Percentiles rank a stretch among this genome's conserved stretches.
phyloP scores from a whole-genome alignment of 2,329 filamentous ascomycete genomes.

The Microcera coccophila region DNA sequence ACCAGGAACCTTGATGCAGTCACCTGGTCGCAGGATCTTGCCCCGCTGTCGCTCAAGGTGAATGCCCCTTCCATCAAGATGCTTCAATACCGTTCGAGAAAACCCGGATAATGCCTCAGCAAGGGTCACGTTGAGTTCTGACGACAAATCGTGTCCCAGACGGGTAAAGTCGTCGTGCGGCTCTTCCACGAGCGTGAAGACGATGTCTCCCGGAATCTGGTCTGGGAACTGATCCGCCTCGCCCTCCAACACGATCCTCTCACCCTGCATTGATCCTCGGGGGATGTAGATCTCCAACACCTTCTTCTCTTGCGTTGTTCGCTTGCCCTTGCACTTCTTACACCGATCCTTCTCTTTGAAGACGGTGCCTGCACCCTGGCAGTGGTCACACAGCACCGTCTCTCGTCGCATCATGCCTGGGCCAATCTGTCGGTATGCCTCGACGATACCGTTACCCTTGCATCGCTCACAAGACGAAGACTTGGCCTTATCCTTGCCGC shows the following conservation, averaged over 20 bases:
- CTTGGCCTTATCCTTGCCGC: constrained; percentile 90
- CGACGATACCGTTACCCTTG: constrained; percentile 71
- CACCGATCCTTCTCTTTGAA: constrained; percentile 97
- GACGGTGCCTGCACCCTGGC: constrained; percentile 77
- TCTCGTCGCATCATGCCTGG: constrained; percentile 82
- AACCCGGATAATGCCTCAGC: constrained; percentile 85
- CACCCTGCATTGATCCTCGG: constrained; percentile 78
- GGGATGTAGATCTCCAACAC: constrained; percentile 95
- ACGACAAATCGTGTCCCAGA: constrained; percentile 77
- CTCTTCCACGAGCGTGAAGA: constrained; percentile 82
- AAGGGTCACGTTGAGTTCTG: constrained; percentile 75
- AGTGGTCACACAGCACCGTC: constrained; percentile 75
- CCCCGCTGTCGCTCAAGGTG: constrained; percentile 74
- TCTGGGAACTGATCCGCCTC: constrained; percentile 92
- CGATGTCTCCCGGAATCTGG: constrained; percentile 85
- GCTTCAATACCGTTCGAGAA: constrained; percentile 82
- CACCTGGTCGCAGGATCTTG: constrained; percentile 75
- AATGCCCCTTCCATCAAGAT: constrained; percentile 90
- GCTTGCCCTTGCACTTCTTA: constrained; percentile 96
- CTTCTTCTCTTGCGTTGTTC: constrained; percentile 84
- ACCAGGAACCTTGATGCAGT: constrained; percentile 78
- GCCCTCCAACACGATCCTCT: constrained; percentile 84
- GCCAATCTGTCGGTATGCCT: constrained; percentile 77
- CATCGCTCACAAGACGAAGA: constrained; percentile 78
- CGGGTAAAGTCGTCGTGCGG: constrained; percentile 78